phyloP scores from a whole-genome alignment of 2,329 filamentous ascomycete genomes.

The Neonectria punicea region DNA sequence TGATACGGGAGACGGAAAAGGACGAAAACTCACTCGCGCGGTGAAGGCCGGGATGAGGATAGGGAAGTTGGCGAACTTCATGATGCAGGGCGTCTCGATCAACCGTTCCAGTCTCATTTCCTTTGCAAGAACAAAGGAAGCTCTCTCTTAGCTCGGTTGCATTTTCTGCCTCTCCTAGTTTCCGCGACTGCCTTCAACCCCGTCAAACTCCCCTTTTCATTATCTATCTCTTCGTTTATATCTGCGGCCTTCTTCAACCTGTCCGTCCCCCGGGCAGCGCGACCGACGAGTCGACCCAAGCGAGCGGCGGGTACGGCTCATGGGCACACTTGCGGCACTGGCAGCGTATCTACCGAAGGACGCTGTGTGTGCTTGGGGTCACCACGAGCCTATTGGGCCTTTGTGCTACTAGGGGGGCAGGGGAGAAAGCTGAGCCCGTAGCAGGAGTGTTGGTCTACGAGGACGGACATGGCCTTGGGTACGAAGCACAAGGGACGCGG shows the following conservation, averaged over 20 bases:
- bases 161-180: slow-evolving; percentile 1
- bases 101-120: slow-evolving; percentile 26
- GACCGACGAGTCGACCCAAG: slow-evolving; percentile 12
- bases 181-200: neutral
- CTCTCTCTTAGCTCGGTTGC: neutral
- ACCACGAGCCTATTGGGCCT: neutral
- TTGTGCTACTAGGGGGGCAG: slow-evolving; percentile 7
- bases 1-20: neutral
- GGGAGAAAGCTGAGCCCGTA: neutral
- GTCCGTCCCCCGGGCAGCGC: neutral
- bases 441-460: neutral
- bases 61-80: slow-evolving; percentile 50
- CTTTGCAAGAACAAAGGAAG: neutral
- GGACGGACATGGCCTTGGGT: neutral
- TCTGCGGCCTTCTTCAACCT: neutral
- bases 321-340: slow-evolving; percentile 26
- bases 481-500: neutral
- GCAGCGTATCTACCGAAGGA: slow-evolving; percentile 23
- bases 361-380: neutral
- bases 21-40: slow-evolving; percentile 43
- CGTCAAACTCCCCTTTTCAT: neutral
- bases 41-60: slow-evolving; percentile 53
- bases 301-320: slow-evolving; percentile 11
- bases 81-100: slow-evolving; percentile 21
- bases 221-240: neutral